Base-by-base conservation (phyloP, 208 protist species). In the Tritrichomonas foetus region DNA sequence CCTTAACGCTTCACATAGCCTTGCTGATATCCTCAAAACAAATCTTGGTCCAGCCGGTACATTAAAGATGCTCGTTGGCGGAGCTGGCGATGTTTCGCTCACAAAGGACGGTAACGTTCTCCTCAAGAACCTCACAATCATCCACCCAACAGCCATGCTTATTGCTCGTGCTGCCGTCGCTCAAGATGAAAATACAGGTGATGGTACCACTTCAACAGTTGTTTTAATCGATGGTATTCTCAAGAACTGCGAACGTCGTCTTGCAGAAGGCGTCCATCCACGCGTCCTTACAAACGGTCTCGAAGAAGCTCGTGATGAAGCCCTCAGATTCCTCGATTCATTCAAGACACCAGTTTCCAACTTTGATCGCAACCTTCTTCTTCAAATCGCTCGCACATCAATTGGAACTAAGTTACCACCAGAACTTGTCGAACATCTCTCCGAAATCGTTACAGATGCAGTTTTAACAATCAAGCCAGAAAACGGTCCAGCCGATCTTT, bases 21-120 rank as follows among this genome's bases (percentile, higher is more conserved):
- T 99, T 3, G 97, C 98, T 95, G 97, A 99, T 74, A 97, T 99
- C 0, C 95, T 99, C 16, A 99, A 98, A 95, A 98, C 97, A 8
- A 99, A 99, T 95, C 96, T 99, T 30, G 99, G 99, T 2, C 99
- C 99, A 55, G 98, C 97, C 95, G 95, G 95, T 27, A 96, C 95
- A 39, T 93, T 97, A 27, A 96, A 97, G 74, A 96, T 97, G 95
- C 97, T 99, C 13, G 99, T 99, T 25, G 97, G 97, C 55, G 99
- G 99, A 74, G 97, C 98, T 94, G 99, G 99, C 41, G 97, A 99
- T 82, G 99, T 99, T 92, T 99, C 99, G 96, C 97, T 99, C 36
- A 99, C 99, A 14, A 99, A 99, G 96, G 99, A 99, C 94, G 99
- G 99, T 47, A 98, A 98, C 94, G 98, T 99, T 44, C 97, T 99